These are phyloP conservation scores for Thoreauomyces humboldtii DNA, from an alignment of 192 early-diverging fungal genomes.

Conservation along the genomic window DNA sequence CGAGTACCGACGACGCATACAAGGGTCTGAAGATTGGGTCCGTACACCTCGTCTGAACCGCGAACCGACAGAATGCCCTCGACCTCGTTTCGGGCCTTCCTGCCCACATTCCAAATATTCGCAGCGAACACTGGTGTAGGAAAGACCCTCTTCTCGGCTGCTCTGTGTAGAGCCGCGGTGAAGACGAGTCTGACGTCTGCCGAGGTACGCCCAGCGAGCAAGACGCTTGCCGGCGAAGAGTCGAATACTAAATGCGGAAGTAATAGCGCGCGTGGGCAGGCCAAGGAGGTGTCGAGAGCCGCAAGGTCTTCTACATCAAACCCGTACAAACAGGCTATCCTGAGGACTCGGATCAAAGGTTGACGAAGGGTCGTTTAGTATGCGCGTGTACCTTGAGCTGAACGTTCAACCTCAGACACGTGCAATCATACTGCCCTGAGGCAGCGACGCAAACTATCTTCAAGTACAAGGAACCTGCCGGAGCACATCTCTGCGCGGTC, in stretches of 20 bases:
- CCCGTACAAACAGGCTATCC: slow-evolving; percentile 85
- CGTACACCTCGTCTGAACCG: too few relatives aligned
- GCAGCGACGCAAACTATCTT: slow-evolving; percentile 52
- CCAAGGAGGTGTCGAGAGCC: too few relatives aligned
- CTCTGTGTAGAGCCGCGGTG: slow-evolving; percentile 57
- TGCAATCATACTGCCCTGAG: slow-evolving; percentile 44
- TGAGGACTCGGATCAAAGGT: slow-evolving; percentile 69
- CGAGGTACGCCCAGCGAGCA: too few relatives aligned
- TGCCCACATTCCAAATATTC: slow-evolving; percentile 52
- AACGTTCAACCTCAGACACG: slow-evolving; percentile 45
- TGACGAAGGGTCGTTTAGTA: background rate
- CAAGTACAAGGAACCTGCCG: slow-evolving; percentile 69
- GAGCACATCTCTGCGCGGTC: slow-evolving; percentile 68
- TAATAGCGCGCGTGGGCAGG: too few relatives aligned
- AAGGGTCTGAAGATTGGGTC: too few relatives aligned
- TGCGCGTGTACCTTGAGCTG: background rate
- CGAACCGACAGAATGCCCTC: too few relatives aligned
- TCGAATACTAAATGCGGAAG: too few relatives aligned
- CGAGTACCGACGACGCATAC: too few relatives aligned
- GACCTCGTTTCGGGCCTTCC: background rate
- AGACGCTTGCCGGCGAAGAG: too few relatives aligned
- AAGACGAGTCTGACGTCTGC: slow-evolving; percentile 12
- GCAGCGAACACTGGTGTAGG: slow-evolving; percentile 81
- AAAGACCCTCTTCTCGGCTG: slow-evolving; percentile 74
- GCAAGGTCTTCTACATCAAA: slow-evolving; percentile 68